Base-by-base conservation (phyloP, 2,329 filamentous ascomycete genomes). In the Boeremia lycopersici region DNA sequence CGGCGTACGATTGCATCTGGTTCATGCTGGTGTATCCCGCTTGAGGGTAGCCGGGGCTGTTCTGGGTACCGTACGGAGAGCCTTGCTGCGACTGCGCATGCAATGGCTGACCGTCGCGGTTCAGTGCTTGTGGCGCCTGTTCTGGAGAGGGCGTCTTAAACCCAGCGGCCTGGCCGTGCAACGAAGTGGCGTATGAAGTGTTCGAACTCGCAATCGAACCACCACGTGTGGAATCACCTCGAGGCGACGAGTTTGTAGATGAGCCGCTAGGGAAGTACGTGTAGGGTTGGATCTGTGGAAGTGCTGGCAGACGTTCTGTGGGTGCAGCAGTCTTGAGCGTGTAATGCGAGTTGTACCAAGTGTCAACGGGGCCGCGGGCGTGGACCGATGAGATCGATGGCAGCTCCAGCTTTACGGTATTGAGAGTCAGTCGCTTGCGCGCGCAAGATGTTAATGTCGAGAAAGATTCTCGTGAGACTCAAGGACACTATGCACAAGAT, bases 321-420 rank as follows among this genome's bases (percentile, higher is more conserved):
- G 89, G 89, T 77, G 86, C 79, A 73, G 86, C 77, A 69, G 83
- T 80, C 75, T 85, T 84, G 75, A 88, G 84, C 63, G 80, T 76
- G 73, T 85, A 83, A 78, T 88, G 84, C 73, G 83, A 80, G 78
- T 86, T 87, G 79, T 88, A 89, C 79, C 86, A 91, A 76, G 82
- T 82, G 78, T 93, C 88, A 78, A 84, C 83, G 74, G 84, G 83
- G 81, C 88, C 88, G 86, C 89, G 88, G 84, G 87, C 86, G 79
- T 90, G 88, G 81, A 90, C 86, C 82, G 90, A 87, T 74, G 89
- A 89, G 74, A 92, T 89, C 80, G 90, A 90, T 80, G 90, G 89
- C 78, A 93, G 87, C 90, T 93, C 91, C 91, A 96, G 91, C 83
- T 93, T 95, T 88, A 86, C 90, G 90, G 86, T 89, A 79, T 86